These are phyloP conservation scores for Bauhinia variegata DNA, from an alignment of 306 rosid genomes.

Conservation along the genomic window DNA sequence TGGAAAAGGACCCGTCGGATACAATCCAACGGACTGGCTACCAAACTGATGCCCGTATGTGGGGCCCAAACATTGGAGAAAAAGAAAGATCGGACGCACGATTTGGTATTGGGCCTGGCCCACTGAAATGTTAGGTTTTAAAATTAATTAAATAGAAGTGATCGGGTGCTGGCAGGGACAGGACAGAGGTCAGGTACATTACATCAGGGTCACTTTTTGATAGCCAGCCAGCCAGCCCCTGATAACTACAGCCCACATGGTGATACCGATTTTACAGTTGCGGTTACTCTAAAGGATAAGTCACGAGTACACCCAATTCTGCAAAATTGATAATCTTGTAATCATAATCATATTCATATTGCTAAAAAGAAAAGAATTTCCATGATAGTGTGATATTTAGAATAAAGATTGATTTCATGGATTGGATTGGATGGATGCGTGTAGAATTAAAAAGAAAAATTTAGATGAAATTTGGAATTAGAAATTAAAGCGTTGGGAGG, in stretches of 20 bases:
- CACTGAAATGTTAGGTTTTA: constrained; percentile 18
- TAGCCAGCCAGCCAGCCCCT: no score
- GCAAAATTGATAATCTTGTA: no score
- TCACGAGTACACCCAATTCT: no score
- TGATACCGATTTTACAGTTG: constrained; percentile 39
- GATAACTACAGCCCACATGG: constrained; percentile 37
- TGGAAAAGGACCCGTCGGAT: not conserved
- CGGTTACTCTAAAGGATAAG: constrained; percentile 10
- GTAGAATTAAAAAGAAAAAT: no score
- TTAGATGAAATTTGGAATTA: no score
- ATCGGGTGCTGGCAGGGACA: not conserved
- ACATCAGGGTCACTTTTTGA: constrained; percentile 8
- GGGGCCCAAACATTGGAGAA: constrained; percentile 27
- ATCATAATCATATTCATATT: no score
- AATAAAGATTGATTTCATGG: no score
- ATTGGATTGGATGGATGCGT: no score
- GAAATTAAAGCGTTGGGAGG: not conserved
- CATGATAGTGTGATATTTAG: no score
- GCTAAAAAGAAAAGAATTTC: no score
- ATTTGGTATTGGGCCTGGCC: constrained; percentile 29
- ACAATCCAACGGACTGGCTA: not conserved
- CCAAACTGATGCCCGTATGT: not conserved
- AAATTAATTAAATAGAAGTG: constrained; percentile 29
- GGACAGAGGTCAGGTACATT: constrained; percentile 20
- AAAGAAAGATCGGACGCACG: not conserved